phyloP scores from a whole-genome alignment of 2,329 filamentous ascomycete genomes.

The Neopestalotiopsis sp. region DNA sequence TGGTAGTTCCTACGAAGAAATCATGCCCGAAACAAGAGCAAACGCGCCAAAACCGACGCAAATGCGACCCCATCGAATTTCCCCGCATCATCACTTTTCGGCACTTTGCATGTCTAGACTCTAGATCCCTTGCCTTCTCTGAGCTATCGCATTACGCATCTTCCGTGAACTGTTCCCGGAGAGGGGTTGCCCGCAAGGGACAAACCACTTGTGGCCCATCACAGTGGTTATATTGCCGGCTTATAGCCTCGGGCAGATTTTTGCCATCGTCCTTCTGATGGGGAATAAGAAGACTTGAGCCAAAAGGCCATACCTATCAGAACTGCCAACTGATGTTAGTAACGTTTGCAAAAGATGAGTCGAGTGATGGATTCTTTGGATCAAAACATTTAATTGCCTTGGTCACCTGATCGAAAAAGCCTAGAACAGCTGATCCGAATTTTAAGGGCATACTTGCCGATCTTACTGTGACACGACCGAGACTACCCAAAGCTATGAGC shows the following conservation, averaged over 20 bases:
- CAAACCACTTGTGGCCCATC: neutral
- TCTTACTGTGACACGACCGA: too few relatives aligned
- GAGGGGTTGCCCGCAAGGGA: neutral
- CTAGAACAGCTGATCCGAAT: too few relatives aligned
- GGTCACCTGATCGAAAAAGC: too few relatives aligned
- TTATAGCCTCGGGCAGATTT: neutral
- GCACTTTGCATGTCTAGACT: constrained; percentile 1
- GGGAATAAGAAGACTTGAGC: neutral
- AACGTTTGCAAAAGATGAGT: neutral
- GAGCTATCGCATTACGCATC: neutral
- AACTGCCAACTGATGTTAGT: neutral
- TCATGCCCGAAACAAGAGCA: neutral
- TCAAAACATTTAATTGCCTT: too few relatives aligned
- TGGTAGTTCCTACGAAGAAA: neutral
- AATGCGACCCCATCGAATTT: constrained; percentile 1
- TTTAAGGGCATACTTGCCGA: too few relatives aligned
- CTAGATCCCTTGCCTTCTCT: neutral
- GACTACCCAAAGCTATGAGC: too few relatives aligned
- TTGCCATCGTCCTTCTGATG: neutral
- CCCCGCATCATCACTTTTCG: constrained; percentile 9
- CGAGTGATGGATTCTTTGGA: too few relatives aligned
- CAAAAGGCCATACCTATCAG: neutral
- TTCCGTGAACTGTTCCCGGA: neutral
- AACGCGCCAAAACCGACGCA: neutral
- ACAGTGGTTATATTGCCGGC: neutral